phyloP scores from a whole-genome alignment of 176 grass and related monocot species.

The Musa beccarii region DNA sequence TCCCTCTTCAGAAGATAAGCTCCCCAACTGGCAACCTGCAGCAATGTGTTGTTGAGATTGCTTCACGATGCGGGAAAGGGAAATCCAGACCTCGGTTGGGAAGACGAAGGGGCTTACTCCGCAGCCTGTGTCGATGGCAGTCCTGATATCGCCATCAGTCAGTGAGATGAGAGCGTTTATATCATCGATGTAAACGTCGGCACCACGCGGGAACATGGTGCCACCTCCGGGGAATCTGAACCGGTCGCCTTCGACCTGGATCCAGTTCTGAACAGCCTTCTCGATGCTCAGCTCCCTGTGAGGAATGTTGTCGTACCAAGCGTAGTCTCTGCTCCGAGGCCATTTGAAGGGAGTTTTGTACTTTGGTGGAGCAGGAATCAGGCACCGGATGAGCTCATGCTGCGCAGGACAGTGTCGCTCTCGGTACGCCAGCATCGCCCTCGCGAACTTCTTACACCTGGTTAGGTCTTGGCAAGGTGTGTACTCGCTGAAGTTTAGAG shows the following conservation, averaged over 20 bases:
- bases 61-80: neutral
- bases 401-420: constrained; percentile 7
- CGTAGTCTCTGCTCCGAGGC: constrained; percentile 14
- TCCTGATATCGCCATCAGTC: constrained; percentile 7
- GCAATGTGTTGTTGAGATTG: too few species aligned
- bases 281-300: constrained; percentile 20
- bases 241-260: neutral
- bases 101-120: neutral
- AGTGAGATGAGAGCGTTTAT: constrained; percentile 2
- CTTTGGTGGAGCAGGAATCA: constrained; percentile 3
- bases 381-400: constrained; percentile 8
- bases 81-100: neutral
- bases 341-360: constrained; percentile 16
- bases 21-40: constrained; percentile 18
- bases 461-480: constrained; percentile 5
- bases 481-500: constrained; percentile 2
- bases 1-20: constrained; percentile 21
- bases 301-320: constrained; percentile 18
- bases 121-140: constrained; percentile 13
- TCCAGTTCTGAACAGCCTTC: constrained; percentile 15
- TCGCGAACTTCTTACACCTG: neutral
- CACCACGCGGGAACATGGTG: constrained; percentile 8
- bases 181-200: constrained; percentile 13
- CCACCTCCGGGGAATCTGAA: constrained; percentile 15
- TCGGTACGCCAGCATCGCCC: constrained; percentile 7